Evolutionary conservation across 1,139 yeast species (phyloP), one percentile per base, ranked within the genome.

Genomic region (Kazachstania sp.): DNA sequence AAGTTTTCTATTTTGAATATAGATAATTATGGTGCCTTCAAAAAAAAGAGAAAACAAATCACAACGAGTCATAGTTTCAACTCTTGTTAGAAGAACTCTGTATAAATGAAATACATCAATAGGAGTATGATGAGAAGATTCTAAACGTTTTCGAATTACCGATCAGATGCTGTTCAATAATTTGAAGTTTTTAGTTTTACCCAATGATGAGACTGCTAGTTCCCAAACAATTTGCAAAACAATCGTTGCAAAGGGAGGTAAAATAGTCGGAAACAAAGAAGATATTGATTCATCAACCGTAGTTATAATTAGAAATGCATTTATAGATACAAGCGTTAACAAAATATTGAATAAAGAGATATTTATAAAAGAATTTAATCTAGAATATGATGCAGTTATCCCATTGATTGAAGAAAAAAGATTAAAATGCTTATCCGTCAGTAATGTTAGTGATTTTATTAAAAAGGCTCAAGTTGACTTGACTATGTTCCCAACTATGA

Each of bases 211-310:
- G 23, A 44, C 58, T 2, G 41, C 55, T 4, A 45, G 54, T 4
- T 41, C 50, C 3, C 36, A 42, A n/a, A 51, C 56, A 37, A 28
- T 58, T 18, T 41, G 51, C 3, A 37, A 51, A 11, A 20, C 59
- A 38, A 48, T 60, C 1, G 42, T 49, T 28, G 43, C 52, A 13
- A 58, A 69, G 47, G 75, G 73, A 3, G 77, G 74, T 0, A 45
- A 46, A 6, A 49, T 72, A 2, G 52, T 60, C 18, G 29, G 42
- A 0, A 26, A 43, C n/a, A 51, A 41, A 15, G 43, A 46, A 15
- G 46, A 46, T 19, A 32, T 54, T 19, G 51, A 54, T 44, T 18
- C 45, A n/a, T 19, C 43, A 9, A 50, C 53, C 3, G 40, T 55
- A 3, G 53, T 55, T 1, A 39, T 61, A 12, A 49, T 56, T 1